Evolutionary conservation across 2,329 filamentous ascomycete genomes (phyloP).

Genomic region (Scedosporium aurantiacum): DNA sequence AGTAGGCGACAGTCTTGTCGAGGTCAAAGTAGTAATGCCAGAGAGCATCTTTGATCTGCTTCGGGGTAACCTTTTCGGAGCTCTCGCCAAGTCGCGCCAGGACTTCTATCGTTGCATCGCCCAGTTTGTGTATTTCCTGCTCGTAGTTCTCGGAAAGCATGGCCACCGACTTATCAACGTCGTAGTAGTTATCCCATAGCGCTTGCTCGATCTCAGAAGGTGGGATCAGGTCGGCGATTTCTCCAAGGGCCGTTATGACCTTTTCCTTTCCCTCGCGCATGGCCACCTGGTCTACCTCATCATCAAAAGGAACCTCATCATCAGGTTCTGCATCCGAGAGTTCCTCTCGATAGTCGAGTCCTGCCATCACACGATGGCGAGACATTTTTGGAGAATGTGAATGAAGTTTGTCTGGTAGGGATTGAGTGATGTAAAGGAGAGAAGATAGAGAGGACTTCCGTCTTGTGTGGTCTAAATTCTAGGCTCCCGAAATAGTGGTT

Average conservation of each 20-base stretch:
- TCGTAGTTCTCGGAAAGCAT: constrained; percentile 56
- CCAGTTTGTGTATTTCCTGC: constrained; percentile 33
- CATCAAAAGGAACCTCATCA: constrained; percentile 27
- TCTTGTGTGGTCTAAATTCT: too few species aligned
- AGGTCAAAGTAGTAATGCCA: constrained; percentile 97
- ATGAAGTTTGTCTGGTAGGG: too few species aligned
- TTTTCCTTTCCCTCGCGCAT: constrained; percentile 4
- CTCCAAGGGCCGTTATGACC: constrained; percentile 1
- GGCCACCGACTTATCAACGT: constrained; percentile 64
- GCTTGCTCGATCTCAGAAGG: constrained; percentile 63
- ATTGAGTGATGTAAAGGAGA: too few species aligned
- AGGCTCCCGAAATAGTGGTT: too few species aligned
- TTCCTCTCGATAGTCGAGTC: constrained; percentile 11
- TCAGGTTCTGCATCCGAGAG: constrained; percentile 31
- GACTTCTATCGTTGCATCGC: constrained; percentile 55
- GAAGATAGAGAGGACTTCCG: too few species aligned
- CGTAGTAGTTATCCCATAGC: constrained; percentile 84
- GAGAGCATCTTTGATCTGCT: constrained; percentile 75
- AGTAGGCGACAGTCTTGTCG: constrained; percentile 70
- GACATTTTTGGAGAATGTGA: constrained; percentile 1
- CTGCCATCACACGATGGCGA: constrained; percentile 8
- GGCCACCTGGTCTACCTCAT: constrained; percentile 20
- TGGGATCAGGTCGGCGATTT: constrained; percentile 33
- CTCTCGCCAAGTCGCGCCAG: constrained; percentile 51
- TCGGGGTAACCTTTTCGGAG: constrained; percentile 41